Percentiles rank a stretch among this genome's conserved stretches.
Evolutionary conservation across 2,329 filamentous ascomycete genomes (phyloP).

Genomic region (Cladosporium sp.): DNA sequence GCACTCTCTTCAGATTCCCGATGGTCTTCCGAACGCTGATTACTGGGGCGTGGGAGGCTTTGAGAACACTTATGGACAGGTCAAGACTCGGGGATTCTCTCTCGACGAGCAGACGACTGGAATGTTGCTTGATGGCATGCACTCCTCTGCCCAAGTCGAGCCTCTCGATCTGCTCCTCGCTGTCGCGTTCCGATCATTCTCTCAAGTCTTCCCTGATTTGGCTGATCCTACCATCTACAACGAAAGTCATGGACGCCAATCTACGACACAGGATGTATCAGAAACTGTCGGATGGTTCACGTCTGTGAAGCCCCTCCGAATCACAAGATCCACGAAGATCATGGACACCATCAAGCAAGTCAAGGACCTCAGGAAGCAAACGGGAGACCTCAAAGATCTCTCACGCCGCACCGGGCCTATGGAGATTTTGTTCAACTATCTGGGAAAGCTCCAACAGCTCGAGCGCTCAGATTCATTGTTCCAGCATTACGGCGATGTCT

Average conservation of each 20-base stretch:
- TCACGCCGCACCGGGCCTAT: neutral
- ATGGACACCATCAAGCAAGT: slow-evolving; percentile 13
- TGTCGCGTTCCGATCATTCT: slow-evolving; percentile 10
- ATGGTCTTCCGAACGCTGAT: slow-evolving; percentile 10
- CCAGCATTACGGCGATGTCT: slow-evolving; percentile 13
- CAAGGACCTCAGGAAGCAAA: slow-evolving; percentile 7
- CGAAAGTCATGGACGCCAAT: slow-evolving; percentile 15
- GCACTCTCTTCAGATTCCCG: slow-evolving; percentile 1
- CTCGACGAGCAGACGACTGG: slow-evolving; percentile 5
- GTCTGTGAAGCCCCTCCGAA: slow-evolving; percentile 4
- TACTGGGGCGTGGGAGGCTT: slow-evolving; percentile 16
- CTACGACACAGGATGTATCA: slow-evolving; percentile 9
- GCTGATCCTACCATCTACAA: slow-evolving; percentile 12
- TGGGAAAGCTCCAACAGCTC: slow-evolving; percentile 15
- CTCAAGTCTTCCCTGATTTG: slow-evolving; percentile 8
- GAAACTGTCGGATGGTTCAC: slow-evolving; percentile 17
- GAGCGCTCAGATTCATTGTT: slow-evolving; percentile 15
- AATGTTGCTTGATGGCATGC: slow-evolving; percentile 1
- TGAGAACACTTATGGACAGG: slow-evolving; percentile 16
- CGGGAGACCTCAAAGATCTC: neutral
- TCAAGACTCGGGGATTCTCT: slow-evolving; percentile 16
- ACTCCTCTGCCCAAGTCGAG: slow-evolving; percentile 6
- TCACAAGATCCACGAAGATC: slow-evolving; percentile 4
- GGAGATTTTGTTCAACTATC: slow-evolving; percentile 16
- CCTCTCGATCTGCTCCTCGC: slow-evolving; percentile 15